Evolutionary conservation across 371 early-diverging fungal genomes (phyloP).

Genomic region (Nematocida displodere): DNA sequence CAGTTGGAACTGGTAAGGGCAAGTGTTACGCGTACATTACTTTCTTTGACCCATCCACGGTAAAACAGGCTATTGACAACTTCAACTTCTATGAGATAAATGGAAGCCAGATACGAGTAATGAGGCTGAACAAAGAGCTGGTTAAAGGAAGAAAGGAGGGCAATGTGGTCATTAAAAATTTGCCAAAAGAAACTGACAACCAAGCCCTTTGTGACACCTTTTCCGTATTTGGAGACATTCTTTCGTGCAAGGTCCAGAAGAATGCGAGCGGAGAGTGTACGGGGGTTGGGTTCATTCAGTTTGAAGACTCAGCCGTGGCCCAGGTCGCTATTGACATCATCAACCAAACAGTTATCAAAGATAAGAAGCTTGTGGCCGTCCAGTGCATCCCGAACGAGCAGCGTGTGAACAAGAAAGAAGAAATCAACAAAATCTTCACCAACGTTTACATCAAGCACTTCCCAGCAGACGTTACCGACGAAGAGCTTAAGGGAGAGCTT

Average conservation of each 20-base stretch:
- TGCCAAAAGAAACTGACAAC: constrained; percentile 65
- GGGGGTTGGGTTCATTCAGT: constrained; percentile 65
- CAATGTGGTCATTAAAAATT: constrained; percentile 99
- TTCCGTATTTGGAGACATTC: constrained; percentile 89
- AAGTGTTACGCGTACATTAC: constrained; percentile 63
- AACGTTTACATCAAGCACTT: constrained; percentile 65
- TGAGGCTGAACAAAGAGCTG: constrained; percentile 46
- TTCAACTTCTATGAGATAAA: constrained; percentile 61
- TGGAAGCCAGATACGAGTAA: constrained; percentile 58
- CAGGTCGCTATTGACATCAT: constrained; percentile 61
- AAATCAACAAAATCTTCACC: constrained; percentile 59
- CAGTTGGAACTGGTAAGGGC: not conserved
- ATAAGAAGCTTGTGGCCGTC: constrained; percentile 55
- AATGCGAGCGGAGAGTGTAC: constrained; percentile 66
- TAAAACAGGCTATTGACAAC: constrained; percentile 52
- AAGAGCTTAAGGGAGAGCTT: constrained; percentile 49
- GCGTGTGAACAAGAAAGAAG: constrained; percentile 31
- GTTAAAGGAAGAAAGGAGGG: constrained; percentile 66
- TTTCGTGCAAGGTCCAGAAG: constrained; percentile 90
- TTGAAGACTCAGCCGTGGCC: constrained; percentile 56
- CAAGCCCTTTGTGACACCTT: constrained; percentile 95
- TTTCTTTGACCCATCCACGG: constrained; percentile 56
- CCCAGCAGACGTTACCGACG: constrained; percentile 52
- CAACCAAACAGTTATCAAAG: constrained; percentile 50
- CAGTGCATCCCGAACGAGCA: constrained; percentile 49